Conservation (phyloP, 257 asterid genomes). For the Eucommia ulmoides region DNA sequence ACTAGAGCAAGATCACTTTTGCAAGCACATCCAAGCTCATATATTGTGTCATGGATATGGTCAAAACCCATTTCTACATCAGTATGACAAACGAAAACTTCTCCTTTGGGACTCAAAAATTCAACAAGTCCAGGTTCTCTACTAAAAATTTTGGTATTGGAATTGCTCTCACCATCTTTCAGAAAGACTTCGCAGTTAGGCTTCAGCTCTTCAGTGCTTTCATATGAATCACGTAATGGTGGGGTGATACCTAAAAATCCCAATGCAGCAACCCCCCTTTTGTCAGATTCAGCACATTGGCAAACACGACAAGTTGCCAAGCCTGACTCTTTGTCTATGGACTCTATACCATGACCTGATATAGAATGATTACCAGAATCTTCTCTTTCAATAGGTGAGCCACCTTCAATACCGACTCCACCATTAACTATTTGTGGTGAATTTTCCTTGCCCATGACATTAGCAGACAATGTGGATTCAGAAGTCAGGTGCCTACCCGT, state of each 20-base stretch:
- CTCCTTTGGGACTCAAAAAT: conserved; percentile 78
- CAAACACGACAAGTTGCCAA: conserved; percentile 71
- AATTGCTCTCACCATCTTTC: conserved; percentile 27
- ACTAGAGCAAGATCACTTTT: conserved; percentile 79
- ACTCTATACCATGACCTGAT: conserved; percentile 31
- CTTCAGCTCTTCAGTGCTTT: conserved; percentile 24
- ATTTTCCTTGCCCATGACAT: conserved; percentile 35
- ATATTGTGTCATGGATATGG: conserved; percentile 42
- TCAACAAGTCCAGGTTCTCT: conserved; percentile 56
- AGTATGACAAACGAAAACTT: conserved; percentile 63
- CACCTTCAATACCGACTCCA: conserved; percentile 12
- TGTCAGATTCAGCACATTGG: conserved; percentile 71
- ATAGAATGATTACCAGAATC: conserved; percentile 21
- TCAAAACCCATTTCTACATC: conserved; percentile 57
- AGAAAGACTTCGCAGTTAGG: conserved; percentile 18
- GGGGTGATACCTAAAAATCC: conserved; percentile 62
- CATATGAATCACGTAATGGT: conserved; percentile 22
- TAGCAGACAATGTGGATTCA: background rate
- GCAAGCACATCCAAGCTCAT: conserved; percentile 87
- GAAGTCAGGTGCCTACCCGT: background rate
- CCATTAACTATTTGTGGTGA: conserved; percentile 16
- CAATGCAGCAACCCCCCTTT: conserved; percentile 60
- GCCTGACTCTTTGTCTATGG: conserved; percentile 43
- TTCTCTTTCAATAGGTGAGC: conserved; percentile 25
- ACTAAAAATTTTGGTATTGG: conserved; percentile 11